Conservation (phyloP, 306 rosid species). For the Cyclanthera cordifolia region DNA sequence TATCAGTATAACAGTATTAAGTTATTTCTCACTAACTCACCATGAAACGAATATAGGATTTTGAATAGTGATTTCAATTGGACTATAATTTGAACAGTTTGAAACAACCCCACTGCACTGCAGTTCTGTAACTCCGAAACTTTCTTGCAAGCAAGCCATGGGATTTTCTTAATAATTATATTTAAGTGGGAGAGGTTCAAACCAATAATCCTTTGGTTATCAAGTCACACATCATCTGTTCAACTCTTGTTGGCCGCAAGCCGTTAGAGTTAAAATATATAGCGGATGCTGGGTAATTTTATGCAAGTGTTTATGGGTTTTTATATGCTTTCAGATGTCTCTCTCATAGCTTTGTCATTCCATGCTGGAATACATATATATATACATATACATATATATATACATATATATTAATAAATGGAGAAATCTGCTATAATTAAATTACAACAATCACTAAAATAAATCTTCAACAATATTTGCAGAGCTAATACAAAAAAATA, state of each 20-base stretch:
- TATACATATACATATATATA: too few relatives aligned
- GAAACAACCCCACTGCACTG: background rate
- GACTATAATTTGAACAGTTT: background rate
- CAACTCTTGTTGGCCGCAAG: background rate
- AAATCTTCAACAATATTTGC: background rate
- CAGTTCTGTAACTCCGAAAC: background rate
- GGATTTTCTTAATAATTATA: too few relatives aligned
- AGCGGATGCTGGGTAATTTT: background rate
- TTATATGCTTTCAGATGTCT: slow-evolving; percentile 4
- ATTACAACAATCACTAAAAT: background rate
- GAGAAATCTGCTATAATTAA: background rate
- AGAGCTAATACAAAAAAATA: background rate
- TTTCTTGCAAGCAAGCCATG: background rate
- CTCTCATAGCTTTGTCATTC: background rate
- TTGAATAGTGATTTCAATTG: background rate
- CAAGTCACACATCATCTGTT: too few relatives aligned
- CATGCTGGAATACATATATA: background rate
- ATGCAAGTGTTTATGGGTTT: background rate
- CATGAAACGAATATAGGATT: background rate
- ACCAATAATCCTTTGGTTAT: too few relatives aligned
- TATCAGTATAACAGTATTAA: background rate
- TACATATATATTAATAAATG: background rate
- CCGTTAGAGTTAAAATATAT: background rate
- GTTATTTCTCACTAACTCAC: background rate
- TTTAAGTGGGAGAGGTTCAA: too few relatives aligned